phyloP scores from a whole-genome alignment of 108 stramenopile species.

The Nitzschia inconspicua region DNA sequence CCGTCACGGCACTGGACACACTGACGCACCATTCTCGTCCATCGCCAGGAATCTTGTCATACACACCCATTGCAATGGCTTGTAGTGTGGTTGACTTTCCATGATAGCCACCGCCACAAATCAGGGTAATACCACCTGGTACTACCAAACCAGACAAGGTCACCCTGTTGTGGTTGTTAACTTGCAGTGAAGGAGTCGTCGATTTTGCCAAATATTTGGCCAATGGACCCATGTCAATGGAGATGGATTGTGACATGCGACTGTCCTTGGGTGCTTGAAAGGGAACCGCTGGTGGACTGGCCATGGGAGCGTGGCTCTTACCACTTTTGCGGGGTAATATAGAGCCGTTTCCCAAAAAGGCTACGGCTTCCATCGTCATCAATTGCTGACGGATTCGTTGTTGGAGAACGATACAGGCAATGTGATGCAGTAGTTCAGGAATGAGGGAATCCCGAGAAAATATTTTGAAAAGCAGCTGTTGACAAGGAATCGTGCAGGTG shows the following conservation, averaged over 20 bases:
- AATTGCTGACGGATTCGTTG: conserved; percentile 46
- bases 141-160: conserved; percentile 90
- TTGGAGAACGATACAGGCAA: conserved; percentile 65
- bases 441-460: background rate
- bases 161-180: too few relatives aligned
- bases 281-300: conserved; percentile 34
- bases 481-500: background rate
- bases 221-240: conserved; percentile 48
- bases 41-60: conserved; percentile 94
- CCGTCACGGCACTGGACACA: conserved; percentile 74
- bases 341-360: conserved; percentile 88
- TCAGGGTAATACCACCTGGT: conserved; percentile 87
- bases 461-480: background rate
- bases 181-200: too few relatives aligned
- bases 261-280: conserved; percentile 69
- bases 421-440: conserved; percentile 31
- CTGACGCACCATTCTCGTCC: conserved; percentile 92
- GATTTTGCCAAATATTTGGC: conserved; percentile 38
- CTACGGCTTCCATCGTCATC: conserved; percentile 53
- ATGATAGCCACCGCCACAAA: conserved; percentile 98
- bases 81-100: conserved; percentile 92
- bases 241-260: conserved; percentile 24
- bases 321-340: conserved; percentile 88
- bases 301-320: conserved; percentile 84
- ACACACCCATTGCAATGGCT: conserved; percentile 89